Conservation (phyloP, 148 eudicot species). For the Chenopodium album region DNA sequence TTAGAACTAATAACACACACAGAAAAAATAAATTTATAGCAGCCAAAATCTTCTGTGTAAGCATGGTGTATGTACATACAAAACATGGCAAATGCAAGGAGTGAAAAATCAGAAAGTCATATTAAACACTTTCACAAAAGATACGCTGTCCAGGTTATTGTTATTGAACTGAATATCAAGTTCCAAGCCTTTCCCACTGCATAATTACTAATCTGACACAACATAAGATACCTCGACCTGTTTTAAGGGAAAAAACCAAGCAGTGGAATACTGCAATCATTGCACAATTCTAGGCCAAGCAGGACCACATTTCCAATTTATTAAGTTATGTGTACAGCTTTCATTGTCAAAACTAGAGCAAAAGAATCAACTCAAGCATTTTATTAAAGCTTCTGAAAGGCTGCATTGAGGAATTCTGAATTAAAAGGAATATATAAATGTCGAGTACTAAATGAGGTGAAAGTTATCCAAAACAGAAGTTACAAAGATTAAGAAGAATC, state of each 20-base stretch:
- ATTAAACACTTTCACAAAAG: not conserved
- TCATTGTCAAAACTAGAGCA: not conserved
- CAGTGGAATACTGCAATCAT: not conserved
- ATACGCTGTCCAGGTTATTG: not conserved
- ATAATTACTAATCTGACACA: not conserved
- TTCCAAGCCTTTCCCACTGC: not conserved
- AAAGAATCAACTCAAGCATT: not conserved
- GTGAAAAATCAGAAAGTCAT: not conserved
- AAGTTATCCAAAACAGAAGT: constrained; percentile 8
- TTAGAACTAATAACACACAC: not conserved
- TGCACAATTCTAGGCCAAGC: not conserved
- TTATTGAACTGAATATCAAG: not conserved
- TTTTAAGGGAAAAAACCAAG: not conserved
- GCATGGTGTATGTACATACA: not conserved
- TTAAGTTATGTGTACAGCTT: not conserved
- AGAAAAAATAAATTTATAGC: not conserved
- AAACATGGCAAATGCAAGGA: not conserved
- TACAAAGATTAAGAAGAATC: constrained; percentile 11
- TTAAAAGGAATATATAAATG: not conserved
- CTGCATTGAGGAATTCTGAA: not conserved
- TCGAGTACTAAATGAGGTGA: constrained; percentile 2
- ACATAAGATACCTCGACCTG: not conserved
- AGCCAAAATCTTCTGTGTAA: not conserved
- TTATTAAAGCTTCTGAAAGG: not conserved
- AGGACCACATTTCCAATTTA: not conserved